Evolutionary conservation across 192 early-diverging fungal species (phyloP), one percentile per base, ranked within the genome.

Genomic region (Cladochytrium replicatum): DNA sequence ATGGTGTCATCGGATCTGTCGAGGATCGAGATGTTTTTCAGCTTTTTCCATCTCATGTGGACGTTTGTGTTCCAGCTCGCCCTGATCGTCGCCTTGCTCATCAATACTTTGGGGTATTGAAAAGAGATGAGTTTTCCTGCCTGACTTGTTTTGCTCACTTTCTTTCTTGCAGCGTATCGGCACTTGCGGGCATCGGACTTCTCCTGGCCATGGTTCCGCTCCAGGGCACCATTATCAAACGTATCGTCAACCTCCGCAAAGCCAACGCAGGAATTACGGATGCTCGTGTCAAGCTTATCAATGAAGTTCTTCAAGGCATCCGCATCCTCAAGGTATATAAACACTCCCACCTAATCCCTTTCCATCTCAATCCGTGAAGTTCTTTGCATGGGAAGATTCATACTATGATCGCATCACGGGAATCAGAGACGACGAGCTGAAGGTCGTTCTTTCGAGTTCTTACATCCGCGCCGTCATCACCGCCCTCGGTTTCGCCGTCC

Each of bases 281-380:
- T 57, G 60, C 58, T 24, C 81, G 86, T 47, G 80, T 88, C 48
- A 85, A 86, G 32, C 46, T 76, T 0, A 85, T 72, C 0, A 77
- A 83, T 32, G 85, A 87, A 43, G 64, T 80, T 28, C 55, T 89
- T 26, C 57, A 67, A 19, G 82, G 83, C 17, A 89, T 87, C 62
- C 75, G 82, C 22, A 71, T 85, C 31, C 74, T 87, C 59, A 87
- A n/a, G n/a, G n/a, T n/a, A n/a, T n/a, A n/a, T n/a, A n/a, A n/a
- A n/a, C n/a, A n/a, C n/a, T n/a, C n/a, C n/a, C n/a, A n/a, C n/a
- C n/a, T n/a, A n/a, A n/a, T n/a, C n/a, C n/a, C n/a, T n/a, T n/a
- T n/a, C n/a, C n/a, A n/a, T n/a, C n/a, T n/a, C n/a, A n/a, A n/a
- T n/a, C n/a, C 15, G 69, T 82, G 55, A 82, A 87, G 55, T 80